A percentile compares a stretch with the other conserved stretches of the same genome.
These are phyloP conservation scores for Phyllostachys edulis DNA, from an alignment of 176 grass and related monocot genomes.

Conservation along the genomic window DNA sequence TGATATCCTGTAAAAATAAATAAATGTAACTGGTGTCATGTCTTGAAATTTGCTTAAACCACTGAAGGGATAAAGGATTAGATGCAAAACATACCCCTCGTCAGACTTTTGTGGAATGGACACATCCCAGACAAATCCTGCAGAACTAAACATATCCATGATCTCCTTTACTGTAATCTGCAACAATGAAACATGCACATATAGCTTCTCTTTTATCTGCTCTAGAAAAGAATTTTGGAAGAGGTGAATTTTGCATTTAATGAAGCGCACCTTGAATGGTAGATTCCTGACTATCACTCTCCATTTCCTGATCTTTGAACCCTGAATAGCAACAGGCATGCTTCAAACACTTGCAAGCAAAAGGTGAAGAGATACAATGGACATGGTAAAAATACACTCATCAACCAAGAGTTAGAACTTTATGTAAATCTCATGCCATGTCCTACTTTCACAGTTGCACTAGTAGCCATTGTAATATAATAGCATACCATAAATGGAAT, in stretches of 20 bases:
- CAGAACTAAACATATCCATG: constrained; percentile 63
- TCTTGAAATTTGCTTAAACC: constrained; percentile 21
- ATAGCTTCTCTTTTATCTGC: constrained; percentile 30
- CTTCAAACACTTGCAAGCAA: constrained; percentile 25
- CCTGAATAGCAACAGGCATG: constrained; percentile 47
- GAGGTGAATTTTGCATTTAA: constrained; percentile 8
- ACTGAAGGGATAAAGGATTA: constrained; percentile 18
- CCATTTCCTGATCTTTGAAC: constrained; percentile 88
- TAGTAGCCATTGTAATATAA: not conserved
- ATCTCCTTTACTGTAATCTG: constrained; percentile 76
- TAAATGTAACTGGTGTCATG: constrained; percentile 26
- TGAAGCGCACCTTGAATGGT: constrained; percentile 83
- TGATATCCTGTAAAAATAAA: constrained; percentile 58
- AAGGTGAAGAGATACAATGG: not conserved
- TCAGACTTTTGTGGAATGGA: constrained; percentile 79
- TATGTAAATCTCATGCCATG: not conserved
- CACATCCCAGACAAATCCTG: constrained; percentile 92
- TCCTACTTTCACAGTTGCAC: not conserved
- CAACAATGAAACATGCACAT: constrained; percentile 18
- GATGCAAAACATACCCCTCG: constrained; percentile 56
- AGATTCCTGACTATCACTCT: constrained; percentile 92
- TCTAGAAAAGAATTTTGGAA: not conserved
- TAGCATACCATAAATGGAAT: too few relatives aligned
- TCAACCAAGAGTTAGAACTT: not conserved
- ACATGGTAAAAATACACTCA: not conserved